Conservation (phyloP, 2,329 filamentous ascomycete genomes). For the Mycosphaerelloides madeirae region DNA sequence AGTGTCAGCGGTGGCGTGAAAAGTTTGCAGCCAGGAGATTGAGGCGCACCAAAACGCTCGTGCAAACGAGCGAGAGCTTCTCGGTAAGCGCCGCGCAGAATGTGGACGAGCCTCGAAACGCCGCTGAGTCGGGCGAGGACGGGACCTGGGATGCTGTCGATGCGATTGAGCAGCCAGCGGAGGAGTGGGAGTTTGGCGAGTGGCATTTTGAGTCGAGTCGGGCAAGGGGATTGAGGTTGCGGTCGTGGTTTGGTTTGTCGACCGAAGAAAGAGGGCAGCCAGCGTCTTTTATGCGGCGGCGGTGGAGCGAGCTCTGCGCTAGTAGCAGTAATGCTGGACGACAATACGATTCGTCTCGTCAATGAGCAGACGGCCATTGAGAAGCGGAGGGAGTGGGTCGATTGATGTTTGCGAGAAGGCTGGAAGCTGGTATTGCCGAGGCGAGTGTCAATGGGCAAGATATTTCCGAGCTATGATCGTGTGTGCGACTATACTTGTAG, state of each 20-base stretch:
- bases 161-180: background rate
- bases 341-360: background rate
- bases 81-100: conserved; percentile 17
- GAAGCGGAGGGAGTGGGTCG: background rate
- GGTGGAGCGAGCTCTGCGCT: no score
- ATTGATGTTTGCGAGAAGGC: no score
- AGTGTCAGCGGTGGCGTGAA: conserved; percentile 1
- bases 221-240: background rate
- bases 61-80: conserved; percentile 14
- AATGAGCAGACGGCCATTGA: background rate
- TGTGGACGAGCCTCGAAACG: conserved; percentile 19
- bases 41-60: conserved; percentile 9
- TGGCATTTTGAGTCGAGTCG: background rate
- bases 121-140: conserved; percentile 19
- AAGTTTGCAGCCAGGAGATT: background rate
- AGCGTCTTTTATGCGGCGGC: no score
- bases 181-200: background rate
- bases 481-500: no score
- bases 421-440: no score
- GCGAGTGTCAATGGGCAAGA: no score
- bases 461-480: no score
- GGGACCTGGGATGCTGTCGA: conserved; percentile 16
- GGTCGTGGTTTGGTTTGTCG: background rate
- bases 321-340: no score
- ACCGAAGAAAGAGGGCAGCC: no score